These are phyloP conservation scores for Otatea glauca DNA, from an alignment of 176 grass and related monocot species.

Conservation along the genomic window DNA sequence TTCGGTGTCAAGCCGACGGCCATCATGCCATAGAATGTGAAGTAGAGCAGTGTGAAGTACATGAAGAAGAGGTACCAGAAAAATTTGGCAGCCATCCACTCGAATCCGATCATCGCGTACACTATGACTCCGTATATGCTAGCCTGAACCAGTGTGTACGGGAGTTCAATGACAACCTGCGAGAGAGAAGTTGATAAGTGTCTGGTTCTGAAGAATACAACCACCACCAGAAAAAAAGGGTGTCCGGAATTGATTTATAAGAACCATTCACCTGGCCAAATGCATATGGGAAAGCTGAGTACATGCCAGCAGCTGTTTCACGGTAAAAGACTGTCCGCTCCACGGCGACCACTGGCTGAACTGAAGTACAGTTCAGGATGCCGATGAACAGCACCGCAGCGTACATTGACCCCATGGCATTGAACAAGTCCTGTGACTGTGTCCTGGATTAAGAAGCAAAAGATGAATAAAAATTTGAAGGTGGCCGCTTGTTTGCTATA, in stretches of 20 bases:
- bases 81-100: slow-evolving; percentile 80
- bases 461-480: neutral
- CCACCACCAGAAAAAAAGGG: neutral
- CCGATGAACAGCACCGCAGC: slow-evolving; percentile 72
- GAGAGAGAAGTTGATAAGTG: slow-evolving; percentile 3
- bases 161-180: slow-evolving; percentile 80
- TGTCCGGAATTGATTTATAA: neutral
- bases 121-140: slow-evolving; percentile 67
- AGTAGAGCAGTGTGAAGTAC: slow-evolving; percentile 90
- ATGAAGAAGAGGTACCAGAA: slow-evolving; percentile 90
- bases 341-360: slow-evolving; percentile 79
- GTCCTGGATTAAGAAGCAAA: slow-evolving; percentile 45
- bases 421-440: slow-evolving; percentile 62
- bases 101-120: slow-evolving; percentile 88
- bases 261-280: slow-evolving; percentile 81
- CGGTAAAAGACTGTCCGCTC: slow-evolving; percentile 92
- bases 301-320: slow-evolving; percentile 92
- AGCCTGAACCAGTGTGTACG: slow-evolving; percentile 71
- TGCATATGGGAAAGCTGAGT: slow-evolving; percentile 89
- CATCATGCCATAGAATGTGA: slow-evolving; percentile 99
- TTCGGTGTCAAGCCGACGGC: slow-evolving; percentile 79
- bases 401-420: slow-evolving; percentile 94
- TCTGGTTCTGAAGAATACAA: neutral
- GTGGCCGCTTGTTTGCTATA: neutral
- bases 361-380: slow-evolving; percentile 67